Evolutionary conservation across 208 protist species (phyloP).

Genomic region (Crithidia acanthocephali): DNA sequence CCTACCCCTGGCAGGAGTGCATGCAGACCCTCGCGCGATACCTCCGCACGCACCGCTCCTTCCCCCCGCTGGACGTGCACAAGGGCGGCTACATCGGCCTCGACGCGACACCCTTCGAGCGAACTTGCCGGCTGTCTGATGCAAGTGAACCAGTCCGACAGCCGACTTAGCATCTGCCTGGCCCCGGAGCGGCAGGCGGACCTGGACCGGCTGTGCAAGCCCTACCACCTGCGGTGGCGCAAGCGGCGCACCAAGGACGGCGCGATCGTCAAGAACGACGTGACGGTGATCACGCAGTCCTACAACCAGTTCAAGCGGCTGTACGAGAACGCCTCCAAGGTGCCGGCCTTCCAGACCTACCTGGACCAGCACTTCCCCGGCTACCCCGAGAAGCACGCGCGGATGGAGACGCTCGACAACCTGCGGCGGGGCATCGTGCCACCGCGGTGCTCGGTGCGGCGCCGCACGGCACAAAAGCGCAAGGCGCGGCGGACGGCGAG

Average conservation of each 20-base stretch:
- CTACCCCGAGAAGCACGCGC: slow-evolving; percentile 75
- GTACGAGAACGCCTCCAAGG: slow-evolving; percentile 29
- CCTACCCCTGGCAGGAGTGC: slow-evolving; percentile 82
- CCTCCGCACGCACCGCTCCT: slow-evolving; percentile 36
- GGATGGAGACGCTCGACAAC: slow-evolving; percentile 71
- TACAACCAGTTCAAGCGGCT: slow-evolving; percentile 69
- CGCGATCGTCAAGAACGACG: slow-evolving; percentile 40
- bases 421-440: slow-evolving; percentile 57
- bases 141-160: slow-evolving; percentile 80
- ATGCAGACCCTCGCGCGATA: slow-evolving; percentile 46
- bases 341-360: slow-evolving; percentile 53
- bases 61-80: slow-evolving; percentile 69
- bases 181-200: slow-evolving; percentile 55
- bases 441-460: slow-evolving; percentile 45
- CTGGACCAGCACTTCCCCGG: slow-evolving; percentile 65
- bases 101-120: slow-evolving; percentile 78
- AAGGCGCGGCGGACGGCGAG: background rate
- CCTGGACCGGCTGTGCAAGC: slow-evolving; percentile 54
- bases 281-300: slow-evolving; percentile 68
- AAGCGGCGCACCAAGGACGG: slow-evolving; percentile 55
- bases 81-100: slow-evolving; percentile 85
- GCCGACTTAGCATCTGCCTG: slow-evolving; percentile 37
- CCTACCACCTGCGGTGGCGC: slow-evolving; percentile 61
- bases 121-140: slow-evolving; percentile 72
- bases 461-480: background rate